Percentiles rank a stretch among this genome's conserved stretches.
phyloP scores from a whole-genome alignment of 208 protist species.

The Jaenimonas drosophilae region DNA sequence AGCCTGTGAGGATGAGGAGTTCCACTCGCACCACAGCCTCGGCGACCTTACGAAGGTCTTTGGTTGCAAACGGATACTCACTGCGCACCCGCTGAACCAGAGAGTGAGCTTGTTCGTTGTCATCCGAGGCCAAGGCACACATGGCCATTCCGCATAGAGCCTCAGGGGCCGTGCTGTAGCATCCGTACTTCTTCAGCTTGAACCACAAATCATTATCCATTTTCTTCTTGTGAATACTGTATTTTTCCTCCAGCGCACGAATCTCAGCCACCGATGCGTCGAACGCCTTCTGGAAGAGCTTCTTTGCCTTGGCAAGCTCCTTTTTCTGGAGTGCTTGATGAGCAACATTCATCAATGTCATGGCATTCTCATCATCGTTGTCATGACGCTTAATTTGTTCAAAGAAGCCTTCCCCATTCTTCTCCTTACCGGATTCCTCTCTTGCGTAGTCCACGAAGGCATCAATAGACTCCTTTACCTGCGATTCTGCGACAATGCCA shows the following conservation, averaged over 20 bases:
- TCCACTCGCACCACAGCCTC: constrained; percentile 79
- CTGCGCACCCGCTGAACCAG: constrained; percentile 33
- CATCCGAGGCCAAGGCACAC: constrained; percentile 43
- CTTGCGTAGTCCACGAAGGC: constrained; percentile 77
- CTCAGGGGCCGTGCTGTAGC: constrained; percentile 75
- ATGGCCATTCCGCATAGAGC: constrained; percentile 76
- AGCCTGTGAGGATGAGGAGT: constrained; percentile 48
- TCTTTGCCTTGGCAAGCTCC: constrained; percentile 54
- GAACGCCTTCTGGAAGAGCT: constrained; percentile 64
- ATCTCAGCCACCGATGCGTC: constrained; percentile 34
- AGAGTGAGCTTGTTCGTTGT: constrained; percentile 29
- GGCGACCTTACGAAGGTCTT: constrained; percentile 58
- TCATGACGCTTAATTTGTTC: constrained; percentile 53
- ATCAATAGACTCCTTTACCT: constrained; percentile 80
- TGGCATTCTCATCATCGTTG: constrained; percentile 82
- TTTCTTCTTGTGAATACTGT: constrained; percentile 62
- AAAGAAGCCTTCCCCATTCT: constrained; percentile 38
- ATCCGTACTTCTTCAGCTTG: constrained; percentile 55
- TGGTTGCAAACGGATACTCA: constrained; percentile 63
- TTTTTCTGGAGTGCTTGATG: constrained; percentile 55
- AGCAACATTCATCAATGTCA: constrained; percentile 66
- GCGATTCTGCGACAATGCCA: constrained; percentile 72
- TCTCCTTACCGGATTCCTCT: constrained; percentile 46
- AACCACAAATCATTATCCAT: constrained; percentile 52
- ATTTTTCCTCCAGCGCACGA: constrained; percentile 32